Conservation (phyloP, 2,329 filamentous ascomycete species). For the Penicillium sp. region DNA sequence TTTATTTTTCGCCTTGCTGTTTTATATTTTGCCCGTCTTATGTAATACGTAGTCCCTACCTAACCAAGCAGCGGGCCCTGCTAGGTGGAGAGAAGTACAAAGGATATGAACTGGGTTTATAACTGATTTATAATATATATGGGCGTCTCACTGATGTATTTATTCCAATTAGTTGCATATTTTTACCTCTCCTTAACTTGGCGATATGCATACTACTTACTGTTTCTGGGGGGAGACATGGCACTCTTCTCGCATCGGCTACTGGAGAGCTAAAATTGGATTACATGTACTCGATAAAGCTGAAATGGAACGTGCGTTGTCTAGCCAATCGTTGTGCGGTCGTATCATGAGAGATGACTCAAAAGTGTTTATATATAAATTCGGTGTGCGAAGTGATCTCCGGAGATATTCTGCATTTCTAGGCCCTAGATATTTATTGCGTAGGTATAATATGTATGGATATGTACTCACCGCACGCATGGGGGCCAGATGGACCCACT, state of each 20-base stretch:
- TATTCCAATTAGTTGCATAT: too few relatives aligned
- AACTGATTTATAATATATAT: neutral
- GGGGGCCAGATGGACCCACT: neutral
- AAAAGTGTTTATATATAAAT: neutral
- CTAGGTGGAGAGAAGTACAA: neutral
- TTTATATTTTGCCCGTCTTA: neutral
- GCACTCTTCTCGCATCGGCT: too few relatives aligned
- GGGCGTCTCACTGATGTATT: neutral
- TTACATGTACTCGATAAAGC: too few relatives aligned
- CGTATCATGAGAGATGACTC: neutral
- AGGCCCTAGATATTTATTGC: too few relatives aligned
- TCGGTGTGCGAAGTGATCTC: neutral
- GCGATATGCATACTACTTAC: too few relatives aligned
- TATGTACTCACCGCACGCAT: too few relatives aligned
- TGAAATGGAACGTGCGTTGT: too few relatives aligned
- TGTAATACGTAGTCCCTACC: neutral
- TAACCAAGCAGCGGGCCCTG: neutral
- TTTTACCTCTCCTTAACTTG: too few relatives aligned
- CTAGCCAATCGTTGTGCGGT: too few relatives aligned
- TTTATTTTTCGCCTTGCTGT: neutral
- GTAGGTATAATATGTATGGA: too few relatives aligned
- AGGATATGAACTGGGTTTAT: neutral
- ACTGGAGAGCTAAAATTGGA: too few relatives aligned
- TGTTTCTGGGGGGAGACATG: too few relatives aligned
- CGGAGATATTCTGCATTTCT: neutral